Evolutionary conservation across 2,329 filamentous ascomycete species (phyloP), one percentile per base, ranked within the genome.

Genomic region (Exophiala oligosperma): DNA sequence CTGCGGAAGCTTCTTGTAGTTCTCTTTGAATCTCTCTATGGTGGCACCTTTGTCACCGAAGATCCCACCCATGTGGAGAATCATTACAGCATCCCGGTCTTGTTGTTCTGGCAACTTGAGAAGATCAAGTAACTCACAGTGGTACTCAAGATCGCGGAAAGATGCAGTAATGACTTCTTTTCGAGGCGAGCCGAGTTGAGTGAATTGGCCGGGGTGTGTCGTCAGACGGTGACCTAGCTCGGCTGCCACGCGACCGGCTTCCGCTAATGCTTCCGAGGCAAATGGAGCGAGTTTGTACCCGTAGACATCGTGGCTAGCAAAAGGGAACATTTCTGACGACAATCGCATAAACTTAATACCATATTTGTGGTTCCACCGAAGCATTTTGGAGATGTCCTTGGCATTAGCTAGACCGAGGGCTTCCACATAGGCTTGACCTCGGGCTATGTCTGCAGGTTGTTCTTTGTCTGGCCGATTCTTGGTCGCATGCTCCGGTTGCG

Each of bases 321-420:
- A 97, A 0, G 93, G 93, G 64, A 97, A 97, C 90, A 97, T 97
- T 67, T 97, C 93, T 54, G 91, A 96, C 66, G 91, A 96, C 21
- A 97, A 79, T 1, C 93, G 85, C 84, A 97, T 85, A 72, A 97
- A 97, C 66, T 86, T 92, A 74, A 97, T 97, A 40, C 88, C 87
- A 64, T 93, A 97, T 65, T 85, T 89, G 64, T 95, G 88, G 69
- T 97, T 97, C 93, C 93, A 97, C 1, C 85, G 83, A 7, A 97
- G 69, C 84, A 97, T 91, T 73, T 95, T 96, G 57, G 82, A 76
- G 32, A 97, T 84, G 67, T 97, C 93, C 41, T 84, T 81, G 1
- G 90, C 89, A 72, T 97, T 97, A 14, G 89, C 85, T 9, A 96
- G 72, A 0, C 92, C 91, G 1, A 97, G 73, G 0, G 83, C 80